Evolutionary conservation across 352 stramenopile species (phyloP).

Genomic region (Pythium sukuiense): DNA sequence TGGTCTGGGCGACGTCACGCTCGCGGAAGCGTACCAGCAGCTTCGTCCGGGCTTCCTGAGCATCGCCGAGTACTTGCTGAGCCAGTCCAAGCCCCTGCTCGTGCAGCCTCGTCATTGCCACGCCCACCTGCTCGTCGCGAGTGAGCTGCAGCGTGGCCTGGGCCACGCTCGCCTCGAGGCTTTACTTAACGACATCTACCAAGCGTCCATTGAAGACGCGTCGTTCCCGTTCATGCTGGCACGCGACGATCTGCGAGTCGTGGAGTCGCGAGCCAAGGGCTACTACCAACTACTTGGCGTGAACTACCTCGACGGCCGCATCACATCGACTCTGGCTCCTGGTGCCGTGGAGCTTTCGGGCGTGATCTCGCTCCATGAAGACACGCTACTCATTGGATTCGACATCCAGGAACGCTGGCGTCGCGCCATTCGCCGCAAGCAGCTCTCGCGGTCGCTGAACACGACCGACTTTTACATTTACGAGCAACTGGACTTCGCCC

Average conservation of each 20-base stretch:
- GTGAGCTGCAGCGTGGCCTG: conserved; percentile 30
- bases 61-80: conserved; percentile 36
- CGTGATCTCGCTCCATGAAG: conserved; percentile 48
- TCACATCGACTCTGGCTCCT: conserved; percentile 50
- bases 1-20: conserved; percentile 25
- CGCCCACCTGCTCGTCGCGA: conserved; percentile 35
- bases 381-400: conserved; percentile 51
- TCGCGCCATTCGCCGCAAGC: conserved; percentile 56
- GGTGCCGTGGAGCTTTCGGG: conserved; percentile 58
- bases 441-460: conserved; percentile 60
- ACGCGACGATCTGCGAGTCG: conserved; percentile 46
- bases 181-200: conserved; percentile 34
- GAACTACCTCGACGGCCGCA: conserved; percentile 59
- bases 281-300: conserved; percentile 62
- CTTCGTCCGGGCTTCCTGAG: conserved; percentile 47
- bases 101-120: conserved; percentile 58
- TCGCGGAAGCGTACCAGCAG: conserved; percentile 41
- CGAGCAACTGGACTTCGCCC: conserved; percentile 47
- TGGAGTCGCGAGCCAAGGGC: conserved; percentile 38
- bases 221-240: conserved; percentile 59
- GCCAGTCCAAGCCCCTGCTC: conserved; percentile 24
- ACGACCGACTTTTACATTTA: conserved; percentile 64
- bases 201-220: conserved; percentile 46
- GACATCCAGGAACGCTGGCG: conserved; percentile 69
- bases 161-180: conserved; percentile 27